These are phyloP conservation scores for Penstemon eatonii DNA, from an alignment of 257 asterid genomes.

Conservation along the genomic window DNA sequence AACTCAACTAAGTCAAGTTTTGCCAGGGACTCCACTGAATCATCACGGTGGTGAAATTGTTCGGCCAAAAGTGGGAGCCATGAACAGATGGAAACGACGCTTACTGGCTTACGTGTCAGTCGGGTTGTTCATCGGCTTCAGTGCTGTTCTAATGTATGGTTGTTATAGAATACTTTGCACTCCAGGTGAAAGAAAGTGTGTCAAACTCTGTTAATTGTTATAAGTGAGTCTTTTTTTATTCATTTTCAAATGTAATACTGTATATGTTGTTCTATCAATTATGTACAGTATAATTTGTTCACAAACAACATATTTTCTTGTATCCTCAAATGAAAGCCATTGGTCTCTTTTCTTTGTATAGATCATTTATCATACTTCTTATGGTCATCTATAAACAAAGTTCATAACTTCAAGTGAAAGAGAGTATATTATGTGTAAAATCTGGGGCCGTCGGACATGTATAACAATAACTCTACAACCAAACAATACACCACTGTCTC, in stretches of 20 bases:
- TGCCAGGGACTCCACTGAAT: constrained; percentile 37
- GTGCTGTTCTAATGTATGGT: constrained; percentile 46
- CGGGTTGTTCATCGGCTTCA: constrained; percentile 42
- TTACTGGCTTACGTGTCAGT: constrained; percentile 25
- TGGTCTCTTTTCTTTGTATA: too few species aligned
- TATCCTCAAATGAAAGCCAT: too few species aligned
- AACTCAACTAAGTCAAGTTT: constrained; percentile 30
- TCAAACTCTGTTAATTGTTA: constrained; percentile 32
- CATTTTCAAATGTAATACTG: too few species aligned
- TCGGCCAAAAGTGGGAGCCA: constrained; percentile 32
- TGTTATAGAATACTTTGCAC: constrained; percentile 43
- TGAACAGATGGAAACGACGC: constrained; percentile 34
- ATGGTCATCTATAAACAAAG: too few species aligned
- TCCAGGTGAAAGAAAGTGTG: constrained; percentile 39
- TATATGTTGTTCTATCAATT: too few species aligned
- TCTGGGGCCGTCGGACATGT: neutral
- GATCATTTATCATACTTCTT: too few species aligned
- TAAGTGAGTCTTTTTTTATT: too few species aligned
- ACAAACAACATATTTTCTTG: too few species aligned
- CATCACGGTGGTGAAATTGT: constrained; percentile 32
- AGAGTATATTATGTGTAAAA: neutral
- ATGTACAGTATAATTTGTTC: too few species aligned
- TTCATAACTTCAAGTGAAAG: too few species aligned
- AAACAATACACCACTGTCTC: neutral
- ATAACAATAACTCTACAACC: neutral